Evolutionary conservation across 805 yeast species (phyloP).

Genomic region (Yamadazyma insecticola): DNA sequence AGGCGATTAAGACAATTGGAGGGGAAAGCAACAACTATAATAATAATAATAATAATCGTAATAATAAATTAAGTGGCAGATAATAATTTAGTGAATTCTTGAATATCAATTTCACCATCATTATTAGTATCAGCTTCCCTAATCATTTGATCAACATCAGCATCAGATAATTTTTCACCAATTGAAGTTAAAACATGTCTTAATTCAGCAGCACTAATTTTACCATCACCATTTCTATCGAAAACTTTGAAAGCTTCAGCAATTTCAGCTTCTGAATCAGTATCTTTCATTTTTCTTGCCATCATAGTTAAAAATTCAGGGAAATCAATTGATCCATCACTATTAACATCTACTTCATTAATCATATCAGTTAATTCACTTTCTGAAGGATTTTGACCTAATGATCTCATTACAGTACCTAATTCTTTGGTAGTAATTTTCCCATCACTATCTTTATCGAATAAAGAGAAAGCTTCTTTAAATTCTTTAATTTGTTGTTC

Average conservation of each 20-base stretch:
- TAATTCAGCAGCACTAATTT: conserved; percentile 92
- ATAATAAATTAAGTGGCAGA: conserved; percentile 61
- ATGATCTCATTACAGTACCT: conserved; percentile 98
- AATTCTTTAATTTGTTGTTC: conserved; percentile 96
- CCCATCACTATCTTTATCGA: conserved; percentile 96
- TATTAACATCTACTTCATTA: conserved; percentile 94
- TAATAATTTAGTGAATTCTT: conserved; percentile 90
- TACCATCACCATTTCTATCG: conserved; percentile 95
- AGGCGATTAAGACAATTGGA: not conserved
- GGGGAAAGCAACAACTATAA: not conserved
- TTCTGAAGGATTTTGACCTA: conserved; percentile 96
- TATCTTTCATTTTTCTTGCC: conserved; percentile 80
- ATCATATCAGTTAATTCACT: conserved; percentile 94
- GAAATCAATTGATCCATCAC: conserved; percentile 67
- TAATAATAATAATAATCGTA: no score
- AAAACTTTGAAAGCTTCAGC: conserved; percentile 98
- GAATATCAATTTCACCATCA: conserved; percentile 95
- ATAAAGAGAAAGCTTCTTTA: conserved; percentile 95
- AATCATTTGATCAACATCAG: conserved; percentile 96
- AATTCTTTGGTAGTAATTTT: conserved; percentile 92
- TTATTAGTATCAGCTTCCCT: conserved; percentile 93
- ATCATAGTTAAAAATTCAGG: conserved; percentile 45
- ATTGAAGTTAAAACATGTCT: conserved; percentile 96
- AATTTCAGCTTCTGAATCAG: conserved; percentile 95
- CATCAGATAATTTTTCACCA: conserved; percentile 94